Conservation (phyloP, 768 basidiomycete species). For the Tricholoma sp. region DNA sequence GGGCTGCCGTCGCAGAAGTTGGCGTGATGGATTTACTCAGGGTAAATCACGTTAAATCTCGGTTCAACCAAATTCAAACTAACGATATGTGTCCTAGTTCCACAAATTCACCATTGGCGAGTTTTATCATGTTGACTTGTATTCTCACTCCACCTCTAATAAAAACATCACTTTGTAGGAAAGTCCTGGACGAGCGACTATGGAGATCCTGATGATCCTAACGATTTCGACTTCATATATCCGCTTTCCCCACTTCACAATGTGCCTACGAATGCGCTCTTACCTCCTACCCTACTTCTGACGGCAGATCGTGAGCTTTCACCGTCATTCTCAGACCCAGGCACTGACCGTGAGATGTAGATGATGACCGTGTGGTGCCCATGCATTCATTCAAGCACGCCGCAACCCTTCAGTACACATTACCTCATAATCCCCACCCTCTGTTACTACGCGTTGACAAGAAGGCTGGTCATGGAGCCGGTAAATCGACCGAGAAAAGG, state of each 20-base stretch:
- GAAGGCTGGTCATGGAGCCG: constrained; percentile 78
- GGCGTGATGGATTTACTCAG: constrained; percentile 79
- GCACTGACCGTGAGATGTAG: constrained; percentile 26
- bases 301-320: constrained; percentile 70
- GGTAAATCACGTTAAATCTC: constrained; percentile 29
- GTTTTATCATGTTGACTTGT: neutral
- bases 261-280: constrained; percentile 50
- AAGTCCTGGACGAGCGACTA: constrained; percentile 79
- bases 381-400: constrained; percentile 82
- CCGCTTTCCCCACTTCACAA: constrained; percentile 81
- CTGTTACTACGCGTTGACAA: constrained; percentile 73
- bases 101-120: constrained; percentile 72
- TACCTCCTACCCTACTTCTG: constrained; percentile 71
- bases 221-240: constrained; percentile 82
- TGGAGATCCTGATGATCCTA: constrained; percentile 66
- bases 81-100: constrained; percentile 41
- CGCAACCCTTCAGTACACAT: constrained; percentile 67
- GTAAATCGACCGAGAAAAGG: constrained; percentile 73
- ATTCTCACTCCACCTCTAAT: constrained; percentile 1
- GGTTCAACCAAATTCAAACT: neutral
- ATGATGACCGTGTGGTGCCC: constrained; percentile 85
- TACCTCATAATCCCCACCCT: constrained; percentile 65
- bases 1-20: constrained; percentile 77
- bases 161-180: constrained; percentile 30
- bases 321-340: neutral